These are phyloP conservation scores for Skeletonema marinoi DNA, from an alignment of 108 stramenopile genomes.

Conservation along the genomic window DNA sequence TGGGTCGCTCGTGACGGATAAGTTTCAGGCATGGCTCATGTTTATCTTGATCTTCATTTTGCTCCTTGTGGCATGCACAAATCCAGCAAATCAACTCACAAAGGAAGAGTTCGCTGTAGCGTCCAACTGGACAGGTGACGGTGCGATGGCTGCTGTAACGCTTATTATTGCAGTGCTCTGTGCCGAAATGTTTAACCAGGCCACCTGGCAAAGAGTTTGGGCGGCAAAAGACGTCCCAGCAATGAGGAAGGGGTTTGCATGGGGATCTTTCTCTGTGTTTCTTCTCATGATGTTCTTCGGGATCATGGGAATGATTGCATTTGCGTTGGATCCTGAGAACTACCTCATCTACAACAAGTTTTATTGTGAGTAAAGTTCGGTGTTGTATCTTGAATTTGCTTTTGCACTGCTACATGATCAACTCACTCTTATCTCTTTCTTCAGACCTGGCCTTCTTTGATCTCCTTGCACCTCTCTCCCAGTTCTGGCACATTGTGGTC, in stretches of 20 bases:
- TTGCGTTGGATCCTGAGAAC: conserved; percentile 69
- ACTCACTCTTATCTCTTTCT: background rate
- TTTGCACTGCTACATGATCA: background rate
- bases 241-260: conserved; percentile 65
- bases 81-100: conserved; percentile 59
- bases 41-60: conserved; percentile 59
- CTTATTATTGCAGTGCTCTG: conserved; percentile 66
- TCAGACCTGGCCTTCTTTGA: conserved; percentile 74
- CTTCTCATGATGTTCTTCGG: conserved; percentile 87
- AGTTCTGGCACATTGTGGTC: conserved; percentile 68
- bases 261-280: conserved; percentile 61
- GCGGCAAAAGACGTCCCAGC: conserved; percentile 62
- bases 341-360: conserved; percentile 68
- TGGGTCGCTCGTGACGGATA: conserved; percentile 75
- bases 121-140: conserved; percentile 68
- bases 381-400: background rate
- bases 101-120: conserved; percentile 64
- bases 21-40: conserved; percentile 76
- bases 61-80: conserved; percentile 57
- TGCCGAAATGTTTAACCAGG: conserved; percentile 83
- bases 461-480: conserved; percentile 57
- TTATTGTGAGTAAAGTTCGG: conserved; percentile 28
- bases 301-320: conserved; percentile 83
- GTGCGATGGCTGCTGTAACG: conserved; percentile 65
- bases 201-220: conserved; percentile 81